These are phyloP conservation scores for Pyrenophora teres DNA, from an alignment of 2,329 filamentous ascomycete genomes.

Conservation along the genomic window DNA sequence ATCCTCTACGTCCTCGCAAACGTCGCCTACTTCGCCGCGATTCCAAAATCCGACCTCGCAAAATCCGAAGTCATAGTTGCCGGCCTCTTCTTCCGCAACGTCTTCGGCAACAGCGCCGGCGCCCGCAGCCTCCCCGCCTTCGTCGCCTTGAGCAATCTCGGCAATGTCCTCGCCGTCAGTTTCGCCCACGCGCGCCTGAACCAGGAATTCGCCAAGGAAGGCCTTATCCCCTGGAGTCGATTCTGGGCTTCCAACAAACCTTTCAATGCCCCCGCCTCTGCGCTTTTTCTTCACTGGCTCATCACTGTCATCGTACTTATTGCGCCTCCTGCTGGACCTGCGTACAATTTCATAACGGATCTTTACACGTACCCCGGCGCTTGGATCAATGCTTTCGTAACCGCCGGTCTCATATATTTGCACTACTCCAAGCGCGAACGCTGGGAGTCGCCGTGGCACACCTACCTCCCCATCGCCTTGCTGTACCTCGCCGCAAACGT, in stretches of 20 bases:
- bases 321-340: slow-evolving; percentile 68
- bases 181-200: slow-evolving; percentile 65
- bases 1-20: slow-evolving; percentile 68
- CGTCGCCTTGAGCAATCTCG: slow-evolving; percentile 65
- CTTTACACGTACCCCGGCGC: slow-evolving; percentile 50
- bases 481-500: slow-evolving; percentile 49
- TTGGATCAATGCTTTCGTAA: slow-evolving; percentile 47
- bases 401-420: slow-evolving; percentile 44
- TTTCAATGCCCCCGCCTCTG: slow-evolving; percentile 61
- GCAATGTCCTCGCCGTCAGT: slow-evolving; percentile 65
- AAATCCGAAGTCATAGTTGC: slow-evolving; percentile 65
- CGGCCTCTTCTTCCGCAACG: slow-evolving; percentile 64
- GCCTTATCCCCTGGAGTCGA: slow-evolving; percentile 66
- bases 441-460: slow-evolving; percentile 48
- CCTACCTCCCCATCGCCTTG: slow-evolving; percentile 41
- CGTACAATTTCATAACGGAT: slow-evolving; percentile 70
- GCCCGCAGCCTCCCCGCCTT: slow-evolving; percentile 53
- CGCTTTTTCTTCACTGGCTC: slow-evolving; percentile 67
- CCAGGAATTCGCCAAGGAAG: slow-evolving; percentile 72
- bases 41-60: slow-evolving; percentile 62
- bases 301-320: slow-evolving; percentile 68
- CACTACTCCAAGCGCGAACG: slow-evolving; percentile 41
- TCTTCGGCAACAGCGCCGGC: slow-evolving; percentile 63
- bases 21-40: slow-evolving; percentile 68
- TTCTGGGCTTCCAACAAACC: slow-evolving; percentile 73